Evolutionary conservation across 768 basidiomycete genomes (phyloP), one percentile per base, ranked within the genome.

Genomic region (Nidula microcarpa): DNA sequence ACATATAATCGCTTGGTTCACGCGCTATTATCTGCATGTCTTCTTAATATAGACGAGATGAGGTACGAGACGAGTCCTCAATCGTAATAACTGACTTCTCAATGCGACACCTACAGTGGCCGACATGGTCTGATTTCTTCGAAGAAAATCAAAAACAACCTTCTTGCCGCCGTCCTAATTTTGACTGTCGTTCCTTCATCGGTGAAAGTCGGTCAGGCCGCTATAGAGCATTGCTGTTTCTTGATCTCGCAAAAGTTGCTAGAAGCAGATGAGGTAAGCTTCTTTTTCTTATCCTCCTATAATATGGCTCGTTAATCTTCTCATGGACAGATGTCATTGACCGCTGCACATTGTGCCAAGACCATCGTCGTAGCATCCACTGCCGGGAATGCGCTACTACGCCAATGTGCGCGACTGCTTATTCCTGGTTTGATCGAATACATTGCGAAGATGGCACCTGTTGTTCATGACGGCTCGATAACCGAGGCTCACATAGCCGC

Each of bases 41-140:
- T 98, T 34, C 73, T 86, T 47, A 90, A 96, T 62, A 78, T 98
- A 18, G 95, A 98, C 62, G 90, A 87, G 55, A 94, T 97, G 88
- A 82, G 94, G 94, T 94, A 49, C 55, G 85, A 57, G 17, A 13
- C 11, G 4, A 33, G n/a, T 17, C 10, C 43, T 47, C 18, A n/a
- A n/a, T 9, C n/a, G 37, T 39, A 50, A 34, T 48, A 23, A 23
- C 18, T 23, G 17, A n/a, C n/a, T 46, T n/a, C 56, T 41, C 51
- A 49, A 16, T 16, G 56, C 47, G 39, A 32, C 43, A 23, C 11
- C 43, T 51, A 35, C 56, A 96, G 95, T 37, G 89, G 91, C 8
- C 86, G 96, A 46, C 78, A 85, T 54, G 95, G 94, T 0, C 59
- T 77, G 0, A 84, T 89, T 8, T 89, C 89, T 2, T 71, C 81